These are phyloP conservation scores for Gleditsia sinensis DNA, from an alignment of 306 rosid species.

Conservation along the genomic window DNA sequence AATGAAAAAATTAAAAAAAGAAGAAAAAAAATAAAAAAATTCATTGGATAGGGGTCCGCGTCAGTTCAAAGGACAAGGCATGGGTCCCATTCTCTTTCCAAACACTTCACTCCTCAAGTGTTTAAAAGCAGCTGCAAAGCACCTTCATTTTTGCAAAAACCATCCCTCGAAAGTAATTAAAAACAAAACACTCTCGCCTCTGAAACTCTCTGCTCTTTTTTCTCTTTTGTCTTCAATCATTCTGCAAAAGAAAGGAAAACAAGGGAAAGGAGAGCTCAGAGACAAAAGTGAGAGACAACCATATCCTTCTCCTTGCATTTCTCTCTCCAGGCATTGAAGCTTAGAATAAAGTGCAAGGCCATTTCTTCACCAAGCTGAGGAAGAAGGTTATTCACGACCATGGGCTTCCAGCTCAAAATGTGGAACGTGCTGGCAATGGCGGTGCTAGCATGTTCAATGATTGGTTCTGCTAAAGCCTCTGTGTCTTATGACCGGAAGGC, in stretches of 20 bases:
- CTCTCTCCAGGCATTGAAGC: conserved; percentile 33
- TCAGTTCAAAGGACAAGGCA: conserved; percentile 40
- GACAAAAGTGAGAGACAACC: conserved; percentile 8
- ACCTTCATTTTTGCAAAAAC: conserved; percentile 31
- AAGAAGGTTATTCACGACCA: conserved; percentile 27
- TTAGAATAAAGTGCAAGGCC: conserved; percentile 56
- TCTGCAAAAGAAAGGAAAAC: conserved; percentile 6
- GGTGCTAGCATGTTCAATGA: conserved; percentile 40
- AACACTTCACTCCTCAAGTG: conserved; percentile 15
- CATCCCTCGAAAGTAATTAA: background rate
- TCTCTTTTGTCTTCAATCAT: conserved; percentile 19
- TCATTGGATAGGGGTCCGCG: conserved; percentile 27
- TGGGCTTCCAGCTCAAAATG: conserved; percentile 70
- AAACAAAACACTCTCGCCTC: background rate
- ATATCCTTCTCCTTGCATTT: conserved; percentile 49
- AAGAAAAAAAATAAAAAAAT: background rate
- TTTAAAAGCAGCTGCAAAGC: conserved; percentile 64
- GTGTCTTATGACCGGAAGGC: conserved; percentile 90
- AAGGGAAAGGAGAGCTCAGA: background rate
- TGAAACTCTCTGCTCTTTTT: conserved; percentile 17
- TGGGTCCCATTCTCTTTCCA: conserved; percentile 42
- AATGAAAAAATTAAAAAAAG: too few relatives aligned
- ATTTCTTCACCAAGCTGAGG: conserved; percentile 41
- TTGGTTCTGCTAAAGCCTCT: conserved; percentile 61
- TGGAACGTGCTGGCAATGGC: conserved; percentile 45